phyloP scores from a whole-genome alignment of 2,329 filamentous ascomycete genomes.

The Hypoxylon sp. region DNA sequence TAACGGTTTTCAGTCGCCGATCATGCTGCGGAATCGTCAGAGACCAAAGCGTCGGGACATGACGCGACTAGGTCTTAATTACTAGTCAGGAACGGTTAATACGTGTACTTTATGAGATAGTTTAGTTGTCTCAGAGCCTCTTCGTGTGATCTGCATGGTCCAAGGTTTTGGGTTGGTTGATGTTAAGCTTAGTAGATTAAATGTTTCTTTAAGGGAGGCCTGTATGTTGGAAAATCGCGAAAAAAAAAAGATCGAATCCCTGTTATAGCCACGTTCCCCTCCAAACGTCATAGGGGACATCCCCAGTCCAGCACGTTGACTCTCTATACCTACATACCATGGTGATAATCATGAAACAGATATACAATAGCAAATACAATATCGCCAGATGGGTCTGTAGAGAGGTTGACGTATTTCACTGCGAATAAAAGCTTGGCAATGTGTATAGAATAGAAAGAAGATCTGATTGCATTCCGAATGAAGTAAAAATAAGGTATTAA shows the following conservation, averaged over 20 bases:
- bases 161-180: conserved; percentile 6
- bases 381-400: no score
- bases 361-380: conserved; percentile 18
- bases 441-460: conserved; percentile 8
- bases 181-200: conserved; percentile 3
- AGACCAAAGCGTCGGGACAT: conserved; percentile 29
- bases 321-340: conserved; percentile 10
- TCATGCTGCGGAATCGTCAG: conserved; percentile 22
- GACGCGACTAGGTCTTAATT: conserved; percentile 23
- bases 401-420: no score
- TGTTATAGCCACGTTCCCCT: conserved; percentile 28
- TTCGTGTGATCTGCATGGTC: conserved; percentile 19
- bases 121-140: conserved; percentile 27
- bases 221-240: conserved; percentile 12
- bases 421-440: conserved; percentile 1
- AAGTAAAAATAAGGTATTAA: conserved; percentile 33
- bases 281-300: conserved; percentile 13
- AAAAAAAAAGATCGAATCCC: conserved; percentile 13
- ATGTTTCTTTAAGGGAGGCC: conserved; percentile 6
- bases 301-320: conserved; percentile 10
- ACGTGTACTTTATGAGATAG: no score
- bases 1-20: conserved; percentile 24
- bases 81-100: conserved; percentile 30
- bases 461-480: conserved; percentile 14
- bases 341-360: conserved; percentile 23